Evolutionary conservation across 805 yeast genomes (phyloP), one percentile per base, ranked within the genome.

Genomic region (Yarrowia sp.): DNA sequence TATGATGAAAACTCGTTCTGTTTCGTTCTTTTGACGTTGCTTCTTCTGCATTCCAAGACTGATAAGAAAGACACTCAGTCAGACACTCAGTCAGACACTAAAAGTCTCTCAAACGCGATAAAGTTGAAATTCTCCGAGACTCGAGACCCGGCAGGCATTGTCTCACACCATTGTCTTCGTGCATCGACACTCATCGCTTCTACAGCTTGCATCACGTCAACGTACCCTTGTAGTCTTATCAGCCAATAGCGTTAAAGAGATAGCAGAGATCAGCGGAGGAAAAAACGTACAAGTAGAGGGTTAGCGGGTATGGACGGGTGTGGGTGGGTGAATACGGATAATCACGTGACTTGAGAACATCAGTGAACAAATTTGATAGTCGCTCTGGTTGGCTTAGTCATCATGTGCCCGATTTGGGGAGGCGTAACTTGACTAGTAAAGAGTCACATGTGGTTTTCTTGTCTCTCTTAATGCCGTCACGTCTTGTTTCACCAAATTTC

Each of bases 21-120:
- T n/a, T 42, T 42, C 16, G 5, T 42, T 8, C 46, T n/a, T n/a
- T 42, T 8, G 11, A 3, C 16, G 19, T 5, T 19, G 32, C 19
- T 8, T n/a, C 46, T 10, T 22, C n/a, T 45, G 26, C 52, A 48
- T 48, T 48, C 52, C 52, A 36, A 48, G 52, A 48, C 55, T 9
- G 55, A 49, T 49, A 49, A 49, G 55, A 32, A 26, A 8, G 16
- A 26, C 19, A 26, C 19, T n/a, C 32, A 9, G 55, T 32, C 55
- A 32, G 19, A 19, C 19, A 19, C 19, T 19, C 19, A 19, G 19
- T 19, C 19, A 46, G 50, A 19, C 32, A 26, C 32, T 26, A 26
- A 26, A 26, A 26, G 32, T 26, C 32, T 5, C 32, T 26, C 32
- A 26, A 26, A 5, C 11, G 7, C 38, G 55, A 49, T 49, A 49